Evolutionary conservation across 2,329 filamentous ascomycete species (phyloP), one percentile per base, ranked within the genome.

Genomic region (Epichloe typhina): DNA sequence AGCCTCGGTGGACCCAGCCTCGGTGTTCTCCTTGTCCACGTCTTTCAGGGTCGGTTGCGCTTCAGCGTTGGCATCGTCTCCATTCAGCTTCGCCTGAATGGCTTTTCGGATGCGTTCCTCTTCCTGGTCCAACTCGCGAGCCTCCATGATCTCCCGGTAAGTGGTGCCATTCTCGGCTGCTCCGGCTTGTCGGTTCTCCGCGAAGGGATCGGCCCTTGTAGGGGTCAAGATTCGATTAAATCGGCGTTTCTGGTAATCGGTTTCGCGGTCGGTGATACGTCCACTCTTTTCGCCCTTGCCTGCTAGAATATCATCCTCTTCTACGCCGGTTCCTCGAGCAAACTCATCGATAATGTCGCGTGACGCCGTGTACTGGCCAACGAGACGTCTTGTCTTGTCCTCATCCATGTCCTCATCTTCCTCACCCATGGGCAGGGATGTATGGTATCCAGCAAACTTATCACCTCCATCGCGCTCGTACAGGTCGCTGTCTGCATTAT

Each of bases 281-380:
- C 86, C 89, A 66, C 88, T 87, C 70, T 91, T 87, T 73, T 97
- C 93, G 58, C 80, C 78, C 58, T 84, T 81, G 43, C 85, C 86
- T 47, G 89, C 77, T 55, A 98, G 74, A 6, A 91, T 84, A 62
- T 98, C 94, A 53, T 91, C 88, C 69, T 96, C 91, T 65, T 95
- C 91, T 26, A 91, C 88, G 42, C 87, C 90, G 55, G 77, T 76
- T 50, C 90, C 90, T 50, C 80, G 82, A 23, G 91, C 84, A 69
- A 95, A 95, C 69, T 98, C 93, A 64, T 95, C 88, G 64, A 98
- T 90, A 70, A 96, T 88, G 47, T 86, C 83, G 58, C 81, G 84
- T 39, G 89, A 91, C 26, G 93, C 93, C 37, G 93, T 98, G 70
- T 98, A 98, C 69, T 97, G 93, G 56, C 90, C 91, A 36, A 96